Conservation (phyloP, 2,329 filamentous ascomycete species). For the Beauveria sp. region DNA sequence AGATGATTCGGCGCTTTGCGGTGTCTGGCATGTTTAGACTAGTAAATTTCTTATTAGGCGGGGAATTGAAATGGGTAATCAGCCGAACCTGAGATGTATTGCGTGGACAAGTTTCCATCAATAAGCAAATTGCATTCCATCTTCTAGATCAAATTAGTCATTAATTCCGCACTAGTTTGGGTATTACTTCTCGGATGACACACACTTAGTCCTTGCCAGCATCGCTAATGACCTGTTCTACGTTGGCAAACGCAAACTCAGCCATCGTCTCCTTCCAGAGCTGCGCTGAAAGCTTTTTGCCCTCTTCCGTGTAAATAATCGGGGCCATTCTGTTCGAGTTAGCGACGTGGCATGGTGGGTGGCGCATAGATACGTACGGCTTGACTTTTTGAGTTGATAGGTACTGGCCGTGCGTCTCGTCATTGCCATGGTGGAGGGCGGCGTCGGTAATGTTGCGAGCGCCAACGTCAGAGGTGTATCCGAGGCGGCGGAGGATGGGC, state of each 20-base stretch:
- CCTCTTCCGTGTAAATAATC: constrained; percentile 13
- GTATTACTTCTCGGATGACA: no score
- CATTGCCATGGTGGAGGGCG: background rate
- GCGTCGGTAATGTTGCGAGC: constrained; percentile 11
- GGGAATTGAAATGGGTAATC: no score
- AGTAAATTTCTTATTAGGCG: no score
- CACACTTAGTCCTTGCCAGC: no score
- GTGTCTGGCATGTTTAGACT: no score
- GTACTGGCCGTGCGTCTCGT: constrained; percentile 8
- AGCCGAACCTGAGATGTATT: no score
- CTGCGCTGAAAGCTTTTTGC: background rate
- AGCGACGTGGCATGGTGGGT: background rate
- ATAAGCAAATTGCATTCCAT: no score
- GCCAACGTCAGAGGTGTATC: constrained; percentile 4
- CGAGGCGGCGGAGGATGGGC: background rate
- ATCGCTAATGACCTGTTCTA: background rate
- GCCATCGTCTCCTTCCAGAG: constrained; percentile 16
- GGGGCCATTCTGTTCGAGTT: constrained; percentile 4
- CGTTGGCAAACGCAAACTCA: constrained; percentile 15
- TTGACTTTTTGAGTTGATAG: constrained; percentile 9
- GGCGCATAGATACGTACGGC: background rate
- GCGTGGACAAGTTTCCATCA: no score
- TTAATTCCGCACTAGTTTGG: no score
- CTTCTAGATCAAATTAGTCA: no score
- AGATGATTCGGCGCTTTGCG: no score